Evolutionary conservation across 202 grass and related monocot genomes (phyloP).

Genomic region (Setaria viridis): DNA sequence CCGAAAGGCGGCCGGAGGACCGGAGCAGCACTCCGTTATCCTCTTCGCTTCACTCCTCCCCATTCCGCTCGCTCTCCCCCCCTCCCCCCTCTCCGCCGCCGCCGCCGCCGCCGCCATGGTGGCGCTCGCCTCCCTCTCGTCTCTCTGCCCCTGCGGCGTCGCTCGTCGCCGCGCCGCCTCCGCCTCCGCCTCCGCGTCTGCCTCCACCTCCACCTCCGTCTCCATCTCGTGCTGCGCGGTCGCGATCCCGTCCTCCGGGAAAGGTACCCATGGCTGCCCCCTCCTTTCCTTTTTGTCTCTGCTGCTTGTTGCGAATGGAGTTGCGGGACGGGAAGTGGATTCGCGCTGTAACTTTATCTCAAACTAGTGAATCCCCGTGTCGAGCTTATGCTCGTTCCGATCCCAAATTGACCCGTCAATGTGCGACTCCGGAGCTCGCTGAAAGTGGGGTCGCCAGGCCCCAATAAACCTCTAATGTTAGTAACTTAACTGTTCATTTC

Average conservation of each 20-base stretch:
- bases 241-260: conserved; percentile 30
- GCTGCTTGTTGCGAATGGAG: neutral
- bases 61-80: neutral
- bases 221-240: conserved; percentile 63
- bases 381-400: neutral
- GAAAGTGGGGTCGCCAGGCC: neutral
- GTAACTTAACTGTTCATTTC: neutral
- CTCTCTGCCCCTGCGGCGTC: conserved; percentile 65
- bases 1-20: neutral
- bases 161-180: conserved; percentile 46
- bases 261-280: conserved; percentile 35
- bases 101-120: conserved; percentile 58
- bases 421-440: neutral
- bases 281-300: neutral
- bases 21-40: conserved; percentile 32
- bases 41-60: conserved; percentile 24
- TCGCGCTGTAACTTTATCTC: no score
- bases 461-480: neutral
- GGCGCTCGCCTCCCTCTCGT: conserved; percentile 69
- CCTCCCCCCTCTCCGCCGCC: neutral
- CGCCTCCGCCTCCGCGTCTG: conserved; percentile 36
- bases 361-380: neutral
- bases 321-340: neutral
- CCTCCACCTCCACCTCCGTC: conserved; percentile 32
- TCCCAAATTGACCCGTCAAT: neutral